phyloP scores from a whole-genome alignment of 1,284 basidiomycete genomes.

The Cryptococcus sp. region DNA sequence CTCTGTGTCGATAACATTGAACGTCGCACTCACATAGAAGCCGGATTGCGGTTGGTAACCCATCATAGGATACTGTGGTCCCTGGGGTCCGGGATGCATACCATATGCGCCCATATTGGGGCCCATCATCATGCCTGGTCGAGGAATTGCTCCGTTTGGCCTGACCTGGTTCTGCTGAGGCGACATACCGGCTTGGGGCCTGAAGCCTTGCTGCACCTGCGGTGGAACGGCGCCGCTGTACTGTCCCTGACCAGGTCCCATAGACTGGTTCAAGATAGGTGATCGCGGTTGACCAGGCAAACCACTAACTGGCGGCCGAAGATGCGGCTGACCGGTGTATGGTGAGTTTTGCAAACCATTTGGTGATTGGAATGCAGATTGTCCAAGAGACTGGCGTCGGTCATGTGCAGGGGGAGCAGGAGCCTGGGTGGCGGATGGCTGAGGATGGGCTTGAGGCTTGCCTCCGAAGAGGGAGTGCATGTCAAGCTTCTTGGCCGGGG shows the following conservation, averaged over 20 bases:
- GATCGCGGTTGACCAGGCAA: slow-evolving; percentile 38
- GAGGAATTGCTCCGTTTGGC: slow-evolving; percentile 22
- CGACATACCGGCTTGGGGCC: slow-evolving; percentile 22
- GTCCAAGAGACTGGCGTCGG: slow-evolving; percentile 37
- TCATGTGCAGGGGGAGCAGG: slow-evolving; percentile 28
- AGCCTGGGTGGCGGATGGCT: slow-evolving; percentile 25
- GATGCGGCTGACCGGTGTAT: slow-evolving; percentile 24
- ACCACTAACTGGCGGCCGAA: slow-evolving; percentile 28
- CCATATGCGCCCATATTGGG: slow-evolving; percentile 32
- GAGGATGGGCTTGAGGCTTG: slow-evolving; percentile 34
- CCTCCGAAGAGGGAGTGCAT: slow-evolving; percentile 44
- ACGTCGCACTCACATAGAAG: slow-evolving; percentile 37
- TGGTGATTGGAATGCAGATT: slow-evolving; percentile 24
- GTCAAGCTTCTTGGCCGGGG: slow-evolving; percentile 38
- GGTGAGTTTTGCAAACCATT: slow-evolving; percentile 32
- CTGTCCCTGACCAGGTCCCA: slow-evolving; percentile 19
- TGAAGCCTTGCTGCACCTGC: slow-evolving; percentile 38
- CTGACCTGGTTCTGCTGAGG: slow-evolving; percentile 20
- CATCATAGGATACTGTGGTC: slow-evolving; percentile 40
- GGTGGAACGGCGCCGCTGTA: slow-evolving; percentile 23
- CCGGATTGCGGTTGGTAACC: slow-evolving; percentile 31
- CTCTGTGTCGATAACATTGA: not conserved
- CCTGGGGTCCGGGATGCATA: slow-evolving; percentile 38
- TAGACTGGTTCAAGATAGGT: slow-evolving; percentile 30
- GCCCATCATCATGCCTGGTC: slow-evolving; percentile 25